phyloP scores from a whole-genome alignment of 2,329 filamentous ascomycete genomes.

The Alternaria viburni region DNA sequence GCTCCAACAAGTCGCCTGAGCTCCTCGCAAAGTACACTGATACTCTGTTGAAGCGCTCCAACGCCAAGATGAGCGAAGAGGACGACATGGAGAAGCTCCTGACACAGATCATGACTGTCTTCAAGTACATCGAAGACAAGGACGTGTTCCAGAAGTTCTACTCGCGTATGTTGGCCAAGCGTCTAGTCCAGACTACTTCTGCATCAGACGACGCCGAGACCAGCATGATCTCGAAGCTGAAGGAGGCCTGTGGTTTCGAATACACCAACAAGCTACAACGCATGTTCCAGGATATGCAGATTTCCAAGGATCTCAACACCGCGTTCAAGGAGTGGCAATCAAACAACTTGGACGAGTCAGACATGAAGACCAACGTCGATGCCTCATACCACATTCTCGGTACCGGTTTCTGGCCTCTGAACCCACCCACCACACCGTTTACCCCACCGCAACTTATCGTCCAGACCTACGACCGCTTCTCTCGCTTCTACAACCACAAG shows the following conservation, averaged over 20 bases:
- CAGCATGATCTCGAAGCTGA: constrained; percentile 99
- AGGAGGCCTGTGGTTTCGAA: constrained; percentile 97
- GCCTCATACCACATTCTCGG: constrained; percentile 91
- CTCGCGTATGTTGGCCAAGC: constrained; percentile 92
- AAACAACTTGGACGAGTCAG: constrained; percentile 67
- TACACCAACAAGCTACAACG: constrained; percentile 99
- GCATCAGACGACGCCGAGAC: constrained; percentile 97
- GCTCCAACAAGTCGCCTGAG: constrained; percentile 92
- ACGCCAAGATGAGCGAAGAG: constrained; percentile 89
- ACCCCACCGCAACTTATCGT: constrained; percentile 84
- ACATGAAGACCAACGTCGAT: constrained; percentile 75
- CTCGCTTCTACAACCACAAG: constrained; percentile 92
- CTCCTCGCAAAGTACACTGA: constrained; percentile 95
- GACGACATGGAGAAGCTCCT: constrained; percentile 89
- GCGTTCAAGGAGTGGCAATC: constrained; percentile 82
- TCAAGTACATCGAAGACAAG: constrained; percentile 99
- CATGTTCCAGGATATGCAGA: constrained; percentile 99
- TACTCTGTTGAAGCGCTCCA: constrained; percentile 83
- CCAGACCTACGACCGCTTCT: constrained; percentile 87
- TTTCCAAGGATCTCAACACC: constrained; percentile 94
- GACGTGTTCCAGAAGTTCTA: constrained; percentile 99
- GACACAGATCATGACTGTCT: constrained; percentile 96
- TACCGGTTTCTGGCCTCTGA: constrained; percentile 96
- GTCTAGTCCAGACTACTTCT: constrained; percentile 91
- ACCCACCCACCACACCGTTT: constrained; percentile 85